phyloP scores from a whole-genome alignment of 139 green algal genomes.

The Nannochloris sp. region DNA sequence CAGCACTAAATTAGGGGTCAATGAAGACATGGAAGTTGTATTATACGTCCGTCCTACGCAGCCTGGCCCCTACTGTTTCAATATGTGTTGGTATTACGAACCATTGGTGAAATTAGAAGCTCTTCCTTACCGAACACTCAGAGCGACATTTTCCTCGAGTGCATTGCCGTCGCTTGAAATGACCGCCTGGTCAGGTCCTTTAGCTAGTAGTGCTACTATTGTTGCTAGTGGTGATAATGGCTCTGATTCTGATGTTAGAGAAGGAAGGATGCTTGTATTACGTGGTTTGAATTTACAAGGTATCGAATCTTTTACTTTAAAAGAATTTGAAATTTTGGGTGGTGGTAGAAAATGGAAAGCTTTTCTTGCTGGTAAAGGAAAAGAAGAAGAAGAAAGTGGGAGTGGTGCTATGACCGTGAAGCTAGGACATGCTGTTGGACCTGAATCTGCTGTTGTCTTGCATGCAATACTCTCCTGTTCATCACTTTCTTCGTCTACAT shows the following conservation, averaged over 20 bases:
- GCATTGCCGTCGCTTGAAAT: slow-evolving; percentile 38
- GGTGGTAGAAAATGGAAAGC: neutral
- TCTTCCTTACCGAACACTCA: slow-evolving; percentile 47
- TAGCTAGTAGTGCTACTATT: slow-evolving; percentile 4
- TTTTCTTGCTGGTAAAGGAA: no score
- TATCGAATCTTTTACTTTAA: neutral
- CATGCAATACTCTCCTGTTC: neutral
- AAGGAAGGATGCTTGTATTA: slow-evolving; percentile 19
- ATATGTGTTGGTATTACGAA: slow-evolving; percentile 4
- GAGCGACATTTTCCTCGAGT: slow-evolving; percentile 33
- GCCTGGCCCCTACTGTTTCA: neutral
- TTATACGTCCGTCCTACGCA: neutral
- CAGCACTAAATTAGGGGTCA: slow-evolving; percentile 8
- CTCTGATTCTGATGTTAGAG: no score
- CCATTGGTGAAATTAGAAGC: slow-evolving; percentile 14
- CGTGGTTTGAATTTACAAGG: slow-evolving; percentile 9
- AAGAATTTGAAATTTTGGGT: neutral
- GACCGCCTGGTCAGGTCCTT: neutral
- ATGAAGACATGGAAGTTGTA: slow-evolving; percentile 15
- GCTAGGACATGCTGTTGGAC: neutral
- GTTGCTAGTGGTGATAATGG: no score
- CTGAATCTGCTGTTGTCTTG: slow-evolving; percentile 1
- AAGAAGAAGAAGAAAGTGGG: neutral
- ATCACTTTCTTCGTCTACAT: neutral
- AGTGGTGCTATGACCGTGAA: no score